Percentiles rank a stretch among this genome's conserved stretches.
phyloP scores from a whole-genome alignment of 2,329 filamentous ascomycete genomes.

The Ceratocystis cacaofunesta region DNA sequence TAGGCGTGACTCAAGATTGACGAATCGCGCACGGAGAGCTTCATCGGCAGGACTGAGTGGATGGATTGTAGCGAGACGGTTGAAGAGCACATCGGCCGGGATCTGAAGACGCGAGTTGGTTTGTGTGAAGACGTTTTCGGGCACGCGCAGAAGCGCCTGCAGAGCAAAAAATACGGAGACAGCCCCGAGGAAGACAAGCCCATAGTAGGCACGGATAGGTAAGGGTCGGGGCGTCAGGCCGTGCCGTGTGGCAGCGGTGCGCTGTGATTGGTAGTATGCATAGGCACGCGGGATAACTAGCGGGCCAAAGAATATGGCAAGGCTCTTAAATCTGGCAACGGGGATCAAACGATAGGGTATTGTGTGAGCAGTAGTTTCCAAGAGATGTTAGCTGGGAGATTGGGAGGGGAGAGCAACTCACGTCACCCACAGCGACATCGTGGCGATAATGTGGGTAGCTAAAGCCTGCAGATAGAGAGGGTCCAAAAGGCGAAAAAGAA shows the following conservation, averaged over 20 bases:
- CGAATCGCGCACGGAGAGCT: constrained; percentile 51
- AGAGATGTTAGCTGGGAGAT: background rate
- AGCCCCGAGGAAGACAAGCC: constrained; percentile 45
- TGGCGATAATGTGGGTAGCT: constrained; percentile 2
- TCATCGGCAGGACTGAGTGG: constrained; percentile 47
- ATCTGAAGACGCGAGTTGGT: constrained; percentile 76
- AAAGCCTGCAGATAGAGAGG: background rate
- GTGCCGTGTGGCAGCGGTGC: constrained; percentile 29
- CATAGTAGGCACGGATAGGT: constrained; percentile 37
- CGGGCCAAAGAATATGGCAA: constrained; percentile 52
- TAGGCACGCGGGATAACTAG: constrained; percentile 53
- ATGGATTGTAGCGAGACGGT: constrained; percentile 49
- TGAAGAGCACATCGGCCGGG: constrained; percentile 71
- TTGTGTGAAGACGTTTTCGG: constrained; percentile 65
- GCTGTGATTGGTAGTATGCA: constrained; percentile 45
- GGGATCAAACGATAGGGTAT: background rate
- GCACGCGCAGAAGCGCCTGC: constrained; percentile 51
- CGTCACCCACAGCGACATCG: constrained; percentile 15
- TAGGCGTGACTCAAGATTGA: constrained; percentile 55
- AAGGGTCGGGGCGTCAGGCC: constrained; percentile 36
- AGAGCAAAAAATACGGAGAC: constrained; percentile 33
- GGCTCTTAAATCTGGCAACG: constrained; percentile 34
- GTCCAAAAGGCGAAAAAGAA: background rate
- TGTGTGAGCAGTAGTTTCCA: background rate
- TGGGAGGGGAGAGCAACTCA: constrained; percentile 9